A percentile compares a stretch with the other conserved stretches of the same genome.
These are phyloP conservation scores for Flueggea neowawraea DNA, from an alignment of 441 rosid species.

Conservation along the genomic window DNA sequence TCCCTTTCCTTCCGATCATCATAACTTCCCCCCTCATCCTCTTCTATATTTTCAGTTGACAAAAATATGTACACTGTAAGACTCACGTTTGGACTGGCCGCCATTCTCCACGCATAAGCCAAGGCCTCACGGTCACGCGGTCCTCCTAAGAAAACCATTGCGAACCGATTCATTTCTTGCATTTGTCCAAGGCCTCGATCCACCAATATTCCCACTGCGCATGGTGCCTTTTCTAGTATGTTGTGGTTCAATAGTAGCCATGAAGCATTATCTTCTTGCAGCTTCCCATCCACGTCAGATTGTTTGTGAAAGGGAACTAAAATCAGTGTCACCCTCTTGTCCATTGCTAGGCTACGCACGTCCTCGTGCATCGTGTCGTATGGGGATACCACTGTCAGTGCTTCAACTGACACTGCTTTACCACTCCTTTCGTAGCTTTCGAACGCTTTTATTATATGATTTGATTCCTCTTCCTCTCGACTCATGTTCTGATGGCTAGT, in stretches of 20 bases:
- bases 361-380: constrained; percentile 55
- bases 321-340: constrained; percentile 32
- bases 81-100: not conserved
- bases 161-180: constrained; percentile 6
- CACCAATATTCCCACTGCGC: constrained; percentile 50
- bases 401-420: constrained; percentile 26
- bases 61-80: constrained; percentile 23
- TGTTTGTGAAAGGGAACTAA: constrained; percentile 44
- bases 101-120: constrained; percentile 1
- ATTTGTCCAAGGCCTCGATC: constrained; percentile 35
- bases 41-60: constrained; percentile 11
- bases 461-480: constrained; percentile 29
- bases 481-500: not conserved
- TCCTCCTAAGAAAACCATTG: constrained; percentile 26
- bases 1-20: not conserved
- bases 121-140: not conserved
- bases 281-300: constrained; percentile 19
- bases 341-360: constrained; percentile 36
- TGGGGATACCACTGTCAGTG: constrained; percentile 51
- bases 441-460: constrained; percentile 36
- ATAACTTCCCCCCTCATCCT: no score
- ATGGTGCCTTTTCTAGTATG: constrained; percentile 33
- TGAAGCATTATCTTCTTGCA: constrained; percentile 31
- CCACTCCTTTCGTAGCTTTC: constrained; percentile 21
- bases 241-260: constrained; percentile 29